Evolutionary conservation across 768 basidiomycete genomes (phyloP).

Genomic region (Ramaria sp.): DNA sequence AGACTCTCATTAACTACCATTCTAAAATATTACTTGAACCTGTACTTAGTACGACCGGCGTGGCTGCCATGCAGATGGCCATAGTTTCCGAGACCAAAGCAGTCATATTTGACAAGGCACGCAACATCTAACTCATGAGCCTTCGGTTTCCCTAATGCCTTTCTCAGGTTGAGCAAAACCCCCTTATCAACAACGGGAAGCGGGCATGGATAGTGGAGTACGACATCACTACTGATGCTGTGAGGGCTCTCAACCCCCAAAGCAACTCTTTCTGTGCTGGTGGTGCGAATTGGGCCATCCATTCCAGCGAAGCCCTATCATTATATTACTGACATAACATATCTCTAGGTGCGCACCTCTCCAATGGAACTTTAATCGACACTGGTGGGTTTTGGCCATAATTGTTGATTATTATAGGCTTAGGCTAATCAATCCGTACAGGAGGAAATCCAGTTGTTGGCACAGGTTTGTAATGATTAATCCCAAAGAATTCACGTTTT

Average conservation of each 20-base stretch:
- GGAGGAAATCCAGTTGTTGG: slow-evolving; percentile 4
- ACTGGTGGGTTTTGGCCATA: background rate
- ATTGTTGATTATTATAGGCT: background rate
- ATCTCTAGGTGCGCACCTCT: slow-evolving; percentile 3
- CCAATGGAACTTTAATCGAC: slow-evolving; percentile 5
- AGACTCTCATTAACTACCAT: background rate
- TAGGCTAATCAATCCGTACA: background rate
- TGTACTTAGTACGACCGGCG: slow-evolving; percentile 1
- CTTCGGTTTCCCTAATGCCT: background rate
- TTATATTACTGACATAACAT: background rate
- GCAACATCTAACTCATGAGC: background rate
- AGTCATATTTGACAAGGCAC: slow-evolving; percentile 6
- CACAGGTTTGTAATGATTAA: background rate
- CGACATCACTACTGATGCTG: slow-evolving; percentile 1
- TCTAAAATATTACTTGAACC: no score
- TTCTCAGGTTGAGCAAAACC: slow-evolving; percentile 7
- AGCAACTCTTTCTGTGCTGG: slow-evolving; percentile 9
- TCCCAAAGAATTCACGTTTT: background rate
- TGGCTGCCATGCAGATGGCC: slow-evolving; percentile 3
- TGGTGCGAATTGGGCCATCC: background rate
- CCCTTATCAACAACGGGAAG: background rate
- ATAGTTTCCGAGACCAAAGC: slow-evolving; percentile 7
- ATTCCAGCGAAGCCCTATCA: background rate
- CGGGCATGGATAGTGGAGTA: slow-evolving; percentile 7
- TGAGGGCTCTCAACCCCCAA: slow-evolving; percentile 2